Evolutionary conservation across 2,329 filamentous ascomycete genomes (phyloP), one percentile per base, ranked within the genome.

Genomic region (Aphanocladium album): DNA sequence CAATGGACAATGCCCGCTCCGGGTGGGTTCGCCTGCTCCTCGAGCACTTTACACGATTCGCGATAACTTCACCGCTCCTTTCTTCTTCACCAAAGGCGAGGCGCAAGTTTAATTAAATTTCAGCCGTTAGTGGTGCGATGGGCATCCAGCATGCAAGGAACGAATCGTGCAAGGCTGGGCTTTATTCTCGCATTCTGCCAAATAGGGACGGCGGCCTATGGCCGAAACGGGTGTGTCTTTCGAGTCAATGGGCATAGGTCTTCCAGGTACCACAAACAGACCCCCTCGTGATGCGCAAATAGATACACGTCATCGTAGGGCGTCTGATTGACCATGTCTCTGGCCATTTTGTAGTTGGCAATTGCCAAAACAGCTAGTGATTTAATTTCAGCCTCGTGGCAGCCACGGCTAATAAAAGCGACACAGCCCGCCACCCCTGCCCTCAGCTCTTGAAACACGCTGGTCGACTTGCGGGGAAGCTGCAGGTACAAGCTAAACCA

Each of bases 361-460:
- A 54, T 14, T 11, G 41, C 11, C 23, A 50, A 58, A 58, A 57
- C 17, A 57, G 21, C 54, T 41, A 50, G 45, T 30, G 9, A 17
- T 39, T 21, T 57, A 9, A 50, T 41, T 47, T 43, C 45, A 50
- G 55, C 55, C 45, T 50, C 45, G 51, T 53, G 23, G 37, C 33
- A 9, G 16, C 30, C 45, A 41, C 27, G 2, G 23, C 23, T 58
- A 41, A 23, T 41, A 39, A 58, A 51, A 12, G 19, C 56, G 37
- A 35, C 46, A 45, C 37, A 50, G 46, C 33, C 43, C 45, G 45
- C 19, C 43, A 52, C 47, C 56, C 37, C 25, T 3, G 56, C 8
- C 12, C 12, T 59, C 56, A 52, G 56, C 56, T 52, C 37, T 43
- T 59, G 47, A 58, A 51, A 58, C 56, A 51, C 56, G 27, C 19